Evolutionary conservation across 148 eudicot species (phyloP).

Genomic region (Rhododendron griersonianum): DNA sequence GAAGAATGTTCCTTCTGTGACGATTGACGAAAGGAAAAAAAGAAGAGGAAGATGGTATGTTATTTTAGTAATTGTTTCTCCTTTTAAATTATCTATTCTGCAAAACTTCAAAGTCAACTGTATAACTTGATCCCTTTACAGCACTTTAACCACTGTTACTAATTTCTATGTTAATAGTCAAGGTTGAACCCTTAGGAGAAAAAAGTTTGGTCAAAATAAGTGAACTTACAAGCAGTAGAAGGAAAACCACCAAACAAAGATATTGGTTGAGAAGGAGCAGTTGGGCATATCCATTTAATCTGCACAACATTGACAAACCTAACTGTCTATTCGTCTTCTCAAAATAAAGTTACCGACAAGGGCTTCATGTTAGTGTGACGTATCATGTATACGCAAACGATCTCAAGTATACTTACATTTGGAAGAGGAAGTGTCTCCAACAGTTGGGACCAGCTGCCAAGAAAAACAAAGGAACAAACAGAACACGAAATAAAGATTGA

Average conservation of each 20-base stretch:
- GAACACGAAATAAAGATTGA: not conserved
- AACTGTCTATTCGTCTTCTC: not conserved
- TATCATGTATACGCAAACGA: constrained; percentile 6
- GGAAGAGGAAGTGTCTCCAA: constrained; percentile 94
- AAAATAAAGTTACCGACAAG: not conserved
- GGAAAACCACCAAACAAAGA: constrained; percentile 13
- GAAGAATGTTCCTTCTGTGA: not conserved
- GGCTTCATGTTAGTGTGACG: not conserved
- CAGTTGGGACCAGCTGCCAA: constrained; percentile 87
- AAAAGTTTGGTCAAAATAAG: not conserved
- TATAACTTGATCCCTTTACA: constrained; percentile 10
- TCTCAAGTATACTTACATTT: constrained; percentile 53
- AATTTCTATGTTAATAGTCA: not conserved
- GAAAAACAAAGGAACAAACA: not conserved
- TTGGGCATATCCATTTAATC: constrained; percentile 12
- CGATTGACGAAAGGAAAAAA: not conserved
- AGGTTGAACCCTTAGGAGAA: not conserved
- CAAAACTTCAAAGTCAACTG: not conserved
- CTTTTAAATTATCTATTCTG: not conserved
- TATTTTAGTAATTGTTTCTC: constrained; percentile 7
- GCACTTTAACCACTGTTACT: not conserved
- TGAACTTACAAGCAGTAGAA: constrained; percentile 14
- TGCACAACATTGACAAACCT: not conserved
- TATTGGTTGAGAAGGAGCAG: constrained; percentile 12
- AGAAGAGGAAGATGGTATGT: not conserved